A percentile compares a stretch with the other conserved stretches of the same genome.
phyloP scores from a whole-genome alignment of 2,329 filamentous ascomycete species.

The Trichoderma sp. region DNA sequence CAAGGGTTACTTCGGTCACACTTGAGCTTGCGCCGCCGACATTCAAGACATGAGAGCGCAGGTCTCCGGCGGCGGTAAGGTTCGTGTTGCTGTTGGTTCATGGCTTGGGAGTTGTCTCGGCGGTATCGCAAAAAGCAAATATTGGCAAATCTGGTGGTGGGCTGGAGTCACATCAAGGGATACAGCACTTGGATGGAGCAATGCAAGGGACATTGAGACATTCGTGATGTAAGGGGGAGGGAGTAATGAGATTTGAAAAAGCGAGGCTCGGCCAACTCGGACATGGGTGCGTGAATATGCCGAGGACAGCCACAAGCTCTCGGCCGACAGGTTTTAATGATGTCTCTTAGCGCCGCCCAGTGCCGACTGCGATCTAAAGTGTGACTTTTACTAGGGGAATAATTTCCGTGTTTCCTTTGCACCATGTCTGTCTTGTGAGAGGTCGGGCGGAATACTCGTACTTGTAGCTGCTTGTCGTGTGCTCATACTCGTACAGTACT shows the following conservation, averaged over 20 bases:
- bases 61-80: constrained; percentile 33
- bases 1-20: constrained; percentile 62
- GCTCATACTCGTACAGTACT: neutral
- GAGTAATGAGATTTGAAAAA: neutral
- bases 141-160: neutral
- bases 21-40: constrained; percentile 60
- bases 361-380: neutral
- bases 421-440: neutral
- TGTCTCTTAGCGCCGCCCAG: neutral
- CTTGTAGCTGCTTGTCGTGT: neutral
- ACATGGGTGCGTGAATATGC: neutral
- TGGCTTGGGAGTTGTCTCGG: neutral
- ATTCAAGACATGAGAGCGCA: constrained; percentile 55
- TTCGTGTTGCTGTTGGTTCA: neutral
- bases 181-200: neutral
- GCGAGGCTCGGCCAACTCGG: neutral
- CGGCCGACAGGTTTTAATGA: neutral
- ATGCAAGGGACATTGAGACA: neutral
- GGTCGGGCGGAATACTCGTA: neutral
- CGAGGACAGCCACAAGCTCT: neutral
- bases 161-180: neutral
- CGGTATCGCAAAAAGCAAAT: neutral
- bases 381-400: neutral
- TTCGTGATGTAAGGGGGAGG: neutral
- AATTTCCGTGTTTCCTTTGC: neutral